These are phyloP conservation scores for Immersiella caudata DNA, from an alignment of 495 filamentous ascomycete species.

Conservation along the genomic window DNA sequence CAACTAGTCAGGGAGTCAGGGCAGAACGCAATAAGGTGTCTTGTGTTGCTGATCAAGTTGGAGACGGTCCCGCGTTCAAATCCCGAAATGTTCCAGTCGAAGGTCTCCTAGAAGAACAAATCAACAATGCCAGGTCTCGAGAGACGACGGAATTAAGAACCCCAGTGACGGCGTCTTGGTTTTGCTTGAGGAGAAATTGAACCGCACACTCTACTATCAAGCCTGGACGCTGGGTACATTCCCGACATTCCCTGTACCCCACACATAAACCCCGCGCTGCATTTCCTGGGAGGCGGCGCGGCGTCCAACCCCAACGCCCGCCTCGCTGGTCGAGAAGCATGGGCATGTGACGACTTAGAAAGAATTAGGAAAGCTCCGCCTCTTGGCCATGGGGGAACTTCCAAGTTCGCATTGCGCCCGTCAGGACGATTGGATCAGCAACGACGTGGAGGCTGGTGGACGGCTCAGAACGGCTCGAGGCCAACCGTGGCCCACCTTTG, in stretches of 20 bases:
- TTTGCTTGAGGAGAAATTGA: neutral
- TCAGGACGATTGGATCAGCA: conserved; percentile 6
- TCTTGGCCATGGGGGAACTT: conserved; percentile 8
- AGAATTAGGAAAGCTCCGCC: neutral
- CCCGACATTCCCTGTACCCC: neutral
- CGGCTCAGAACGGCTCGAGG: neutral
- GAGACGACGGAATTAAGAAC: no score
- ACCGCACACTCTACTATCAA: neutral
- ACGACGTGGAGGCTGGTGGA: neutral
- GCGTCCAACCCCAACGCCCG: neutral
- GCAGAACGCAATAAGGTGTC: no score
- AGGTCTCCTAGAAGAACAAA: no score
- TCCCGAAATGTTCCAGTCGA: no score
- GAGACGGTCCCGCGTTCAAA: no score
- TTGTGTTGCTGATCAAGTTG: no score
- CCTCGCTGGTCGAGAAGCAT: neutral
- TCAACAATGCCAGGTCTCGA: no score
- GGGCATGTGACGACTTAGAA: conserved; percentile 7
- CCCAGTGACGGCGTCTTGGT: no score
- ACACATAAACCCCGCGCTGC: neutral
- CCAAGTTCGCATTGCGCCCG: neutral
- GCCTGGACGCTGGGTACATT: no score
- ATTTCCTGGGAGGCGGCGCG: neutral
- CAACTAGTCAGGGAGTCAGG: no score
- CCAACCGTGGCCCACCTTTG: neutral